Evolutionary conservation across 148 eudicot species (phyloP), one percentile per base, ranked within the genome.

Genomic region (Vaccinium macrocarpon): DNA sequence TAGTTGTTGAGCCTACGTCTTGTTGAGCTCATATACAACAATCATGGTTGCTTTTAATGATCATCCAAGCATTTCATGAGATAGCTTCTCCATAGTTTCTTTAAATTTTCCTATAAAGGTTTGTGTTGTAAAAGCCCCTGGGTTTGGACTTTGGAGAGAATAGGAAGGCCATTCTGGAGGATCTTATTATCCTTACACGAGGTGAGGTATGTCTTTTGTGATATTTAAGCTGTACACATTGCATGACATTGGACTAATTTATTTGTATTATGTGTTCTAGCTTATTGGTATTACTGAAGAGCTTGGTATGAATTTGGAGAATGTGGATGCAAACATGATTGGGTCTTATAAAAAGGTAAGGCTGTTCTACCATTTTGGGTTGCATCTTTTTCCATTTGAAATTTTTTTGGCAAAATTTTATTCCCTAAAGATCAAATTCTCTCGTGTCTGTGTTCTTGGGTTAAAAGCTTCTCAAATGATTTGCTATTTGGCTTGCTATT

Each of bases 61-160:
- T 48, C 55, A n/a, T 46, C 51, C 56, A 1, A 16, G 19, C 13
- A 23, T 75, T 27, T 78, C 48, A 42, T 50, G n/a, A n/a, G n/a
- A 52, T 57, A 66, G 16, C 81, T 35, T 56, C 46, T 14, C 71
- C 68, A 4, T 12, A 32, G 21, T 48, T 64, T 64, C 7, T 25
- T 61, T 61, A 56, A 4, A 46, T 29, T 81, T 12, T 77, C 83
- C n/a, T 81, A 12, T 66, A 46, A 82, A 96, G 98, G 92, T 93
- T 73, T 97, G 97, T 89, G 98, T 98, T 68, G 84, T 97, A 52
- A 97, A 97, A 88, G 98, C 99, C 70, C 99, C 98, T 72, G 99
- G 98, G 12, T 97, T 95, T 85, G 97, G 98, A 76, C n/a, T n/a
- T n/a, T n/a, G n/a, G n/a, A n/a, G 99, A 97, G 84, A 95, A 93